Evolutionary conservation across 768 basidiomycete genomes (phyloP).

Genomic region (Leccinum disarticulatum): DNA sequence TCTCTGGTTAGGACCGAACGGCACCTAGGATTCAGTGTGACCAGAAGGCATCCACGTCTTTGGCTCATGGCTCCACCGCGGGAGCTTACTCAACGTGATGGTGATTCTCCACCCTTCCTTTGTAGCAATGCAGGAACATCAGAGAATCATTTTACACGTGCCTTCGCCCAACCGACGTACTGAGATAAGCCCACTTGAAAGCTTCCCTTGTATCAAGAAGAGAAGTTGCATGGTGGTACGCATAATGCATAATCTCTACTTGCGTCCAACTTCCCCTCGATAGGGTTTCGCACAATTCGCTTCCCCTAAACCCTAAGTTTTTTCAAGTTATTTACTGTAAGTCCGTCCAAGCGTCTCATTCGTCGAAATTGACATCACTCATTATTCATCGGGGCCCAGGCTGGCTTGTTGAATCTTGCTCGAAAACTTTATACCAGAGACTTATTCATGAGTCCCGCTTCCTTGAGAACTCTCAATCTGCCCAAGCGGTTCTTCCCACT

Average conservation of each 20-base stretch:
- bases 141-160: slow-evolving; percentile 24
- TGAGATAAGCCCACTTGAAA: slow-evolving; percentile 7
- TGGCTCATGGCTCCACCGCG: slow-evolving; percentile 19
- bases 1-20: neutral
- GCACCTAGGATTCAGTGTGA: neutral
- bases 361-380: neutral
- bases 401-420: neutral
- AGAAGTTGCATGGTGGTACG: neutral
- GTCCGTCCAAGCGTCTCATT: neutral
- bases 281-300: neutral
- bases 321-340: neutral
- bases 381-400: neutral
- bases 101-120: slow-evolving; percentile 30
- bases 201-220: slow-evolving; percentile 2
- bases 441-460: neutral
- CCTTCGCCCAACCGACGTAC: slow-evolving; percentile 2
- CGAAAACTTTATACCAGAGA: neutral
- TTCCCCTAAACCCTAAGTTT: neutral
- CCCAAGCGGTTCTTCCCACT: neutral
- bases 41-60: slow-evolving; percentile 17
- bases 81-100: slow-evolving; percentile 17
- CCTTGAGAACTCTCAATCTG: slow-evolving; percentile 1
- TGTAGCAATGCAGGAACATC: slow-evolving; percentile 19
- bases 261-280: neutral
- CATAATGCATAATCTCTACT: neutral